Evolutionary conservation across 1,284 basidiomycete species (phyloP), one percentile per base, ranked within the genome.

Genomic region (Marasmius tenuissimus): DNA sequence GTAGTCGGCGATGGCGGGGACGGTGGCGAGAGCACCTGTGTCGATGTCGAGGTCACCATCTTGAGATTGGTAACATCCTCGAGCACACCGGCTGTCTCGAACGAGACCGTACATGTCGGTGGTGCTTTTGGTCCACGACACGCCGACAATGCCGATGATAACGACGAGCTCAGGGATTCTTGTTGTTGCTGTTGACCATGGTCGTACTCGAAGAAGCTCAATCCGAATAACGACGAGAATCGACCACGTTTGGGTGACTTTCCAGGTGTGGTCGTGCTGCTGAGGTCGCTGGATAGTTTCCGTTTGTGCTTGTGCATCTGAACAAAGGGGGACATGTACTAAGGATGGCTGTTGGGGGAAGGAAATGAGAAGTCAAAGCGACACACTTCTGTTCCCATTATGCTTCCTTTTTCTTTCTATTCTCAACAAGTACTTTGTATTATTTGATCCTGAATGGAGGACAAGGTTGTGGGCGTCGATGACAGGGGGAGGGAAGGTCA

Each of bases 211-310:
- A 34, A 34, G 14, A 54, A 14, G 38, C 14, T 18, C 34, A 37
- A 54, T 18, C 52, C 52, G 16, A 54, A 38, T 35, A 54, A 37
- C 52, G 52, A 54, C n/a, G 52, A 54, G 34, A 54, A 54, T 54
- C 52, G 52, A 54, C 52, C 52, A n/a, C 52, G 52, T 37, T 54
- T 54, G 8, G 52, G 52, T 18, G 52, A 37, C 34, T 18, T 37
- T 16, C 37, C 52, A n/a, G 48, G 18, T 49, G 18, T 20, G 4
- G 18, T 10, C 14, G 33, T 16, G 34, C 34, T 37, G 9, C 52
- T 35, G 16, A 47, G 45, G 16, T 47, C 45, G 16, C 14, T 47
- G 1, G 45, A 47, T 2, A n/a, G 37, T 54, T 54, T 54, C 38
- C 52, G 52, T 54, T 54, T 54, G 12, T 54, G 52, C n/a, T 16